Percentiles rank a stretch among this genome's conserved stretches.
Evolutionary conservation across 2,329 filamentous ascomycete genomes (phyloP).

Genomic region (Colletotrichum lini): DNA sequence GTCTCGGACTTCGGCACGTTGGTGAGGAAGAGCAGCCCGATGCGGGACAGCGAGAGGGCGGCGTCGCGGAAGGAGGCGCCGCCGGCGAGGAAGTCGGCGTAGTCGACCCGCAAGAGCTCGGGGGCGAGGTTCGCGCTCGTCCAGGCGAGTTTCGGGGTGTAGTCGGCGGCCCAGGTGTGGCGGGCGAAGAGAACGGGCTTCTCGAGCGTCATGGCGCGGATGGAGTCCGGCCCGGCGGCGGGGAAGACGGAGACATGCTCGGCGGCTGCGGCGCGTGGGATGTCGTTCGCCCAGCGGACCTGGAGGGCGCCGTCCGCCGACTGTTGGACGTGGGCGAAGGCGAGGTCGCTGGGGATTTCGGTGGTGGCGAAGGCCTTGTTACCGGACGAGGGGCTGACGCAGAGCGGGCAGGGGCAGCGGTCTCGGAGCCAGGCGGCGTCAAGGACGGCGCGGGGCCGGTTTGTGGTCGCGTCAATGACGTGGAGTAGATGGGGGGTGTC

Average conservation of each 20-base stretch:
- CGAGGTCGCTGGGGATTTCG: slow-evolving; percentile 55
- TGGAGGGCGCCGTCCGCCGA: slow-evolving; percentile 59
- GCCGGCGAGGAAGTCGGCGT: slow-evolving; percentile 77
- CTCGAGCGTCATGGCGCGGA: slow-evolving; percentile 5
- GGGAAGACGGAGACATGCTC: slow-evolving; percentile 56
- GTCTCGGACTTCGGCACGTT: slow-evolving; percentile 78
- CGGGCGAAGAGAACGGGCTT: slow-evolving; percentile 4
- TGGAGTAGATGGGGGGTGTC: not conserved
- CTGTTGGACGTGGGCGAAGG: slow-evolving; percentile 49
- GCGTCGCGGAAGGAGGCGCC: slow-evolving; percentile 72
- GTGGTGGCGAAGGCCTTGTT: slow-evolving; percentile 68
- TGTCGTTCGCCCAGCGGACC: slow-evolving; percentile 72
- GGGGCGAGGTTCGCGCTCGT: slow-evolving; percentile 53
- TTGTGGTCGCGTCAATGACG: not conserved
- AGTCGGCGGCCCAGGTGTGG: not conserved
- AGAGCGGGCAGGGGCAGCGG: slow-evolving; percentile 65
- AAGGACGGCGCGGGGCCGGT: not conserved
- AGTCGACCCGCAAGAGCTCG: slow-evolving; percentile 74
- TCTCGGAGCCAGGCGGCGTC: slow-evolving; percentile 63
- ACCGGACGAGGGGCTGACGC: slow-evolving; percentile 71
- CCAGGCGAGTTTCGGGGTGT: slow-evolving; percentile 53
- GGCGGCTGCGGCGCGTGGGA: slow-evolving; percentile 49
- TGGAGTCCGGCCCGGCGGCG: slow-evolving; percentile 45
- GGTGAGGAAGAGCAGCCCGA: slow-evolving; percentile 84
- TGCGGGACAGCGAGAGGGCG: slow-evolving; percentile 72